Evolutionary conservation across 805 yeast genomes (phyloP).

Genomic region (Pichia thaimueangensis): DNA sequence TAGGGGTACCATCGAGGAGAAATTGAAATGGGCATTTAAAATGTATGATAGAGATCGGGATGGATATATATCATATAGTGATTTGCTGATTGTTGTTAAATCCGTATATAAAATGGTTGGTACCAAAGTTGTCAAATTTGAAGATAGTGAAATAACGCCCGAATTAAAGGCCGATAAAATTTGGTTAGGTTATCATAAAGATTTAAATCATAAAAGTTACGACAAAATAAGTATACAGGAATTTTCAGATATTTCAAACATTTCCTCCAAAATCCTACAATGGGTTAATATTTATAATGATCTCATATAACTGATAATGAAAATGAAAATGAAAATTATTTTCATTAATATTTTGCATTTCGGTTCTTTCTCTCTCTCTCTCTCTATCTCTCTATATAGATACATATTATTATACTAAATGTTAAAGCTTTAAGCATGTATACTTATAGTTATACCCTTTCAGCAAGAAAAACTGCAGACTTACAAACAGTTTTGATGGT

Average conservation of each 20-base stretch:
- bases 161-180: slow-evolving; percentile 80
- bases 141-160: slow-evolving; percentile 88
- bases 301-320: slow-evolving; percentile 23
- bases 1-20: slow-evolving; percentile 79
- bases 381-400: not conserved
- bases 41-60: slow-evolving; percentile 78
- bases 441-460: slow-evolving; percentile 61
- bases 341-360: no score
- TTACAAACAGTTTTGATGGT: slow-evolving; percentile 75
- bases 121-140: slow-evolving; percentile 71
- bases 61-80: slow-evolving; percentile 70
- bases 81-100: slow-evolving; percentile 69
- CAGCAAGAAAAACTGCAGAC: slow-evolving; percentile 90
- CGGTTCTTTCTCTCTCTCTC: no score
- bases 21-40: slow-evolving; percentile 82
- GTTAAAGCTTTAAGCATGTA: no score
- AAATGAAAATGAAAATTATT: no score
- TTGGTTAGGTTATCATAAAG: slow-evolving; percentile 38
- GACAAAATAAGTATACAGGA: slow-evolving; percentile 75
- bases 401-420: no score
- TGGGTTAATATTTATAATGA: slow-evolving; percentile 56
- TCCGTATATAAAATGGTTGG: slow-evolving; percentile 96
- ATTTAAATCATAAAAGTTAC: slow-evolving; percentile 65
- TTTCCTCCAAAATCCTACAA: slow-evolving; percentile 68
- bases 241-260: slow-evolving; percentile 71